phyloP scores from a whole-genome alignment of 331 rosid species.

The Saraca asoca region DNA sequence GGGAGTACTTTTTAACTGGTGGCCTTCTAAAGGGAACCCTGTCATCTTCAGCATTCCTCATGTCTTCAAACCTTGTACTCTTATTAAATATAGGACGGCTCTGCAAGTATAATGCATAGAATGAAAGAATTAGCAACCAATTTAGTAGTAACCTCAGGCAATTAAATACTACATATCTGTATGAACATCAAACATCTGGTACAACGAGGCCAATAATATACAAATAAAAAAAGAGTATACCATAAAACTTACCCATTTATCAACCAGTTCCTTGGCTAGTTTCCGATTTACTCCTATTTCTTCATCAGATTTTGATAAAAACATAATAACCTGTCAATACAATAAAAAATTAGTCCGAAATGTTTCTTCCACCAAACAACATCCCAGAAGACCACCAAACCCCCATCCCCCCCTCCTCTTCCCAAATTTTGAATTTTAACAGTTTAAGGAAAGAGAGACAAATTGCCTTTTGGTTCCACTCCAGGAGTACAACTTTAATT shows the following conservation, averaged over 20 bases:
- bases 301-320: conserved; percentile 90
- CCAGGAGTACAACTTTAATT: too few species aligned
- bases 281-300: conserved; percentile 82
- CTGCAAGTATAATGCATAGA: conserved; percentile 47
- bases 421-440: too few species aligned
- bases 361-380: conserved; percentile 10
- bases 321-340: conserved; percentile 79
- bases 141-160: neutral
- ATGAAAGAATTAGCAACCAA: neutral
- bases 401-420: too few species aligned
- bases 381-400: too few species aligned
- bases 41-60: conserved; percentile 77
- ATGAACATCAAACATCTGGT: neutral
- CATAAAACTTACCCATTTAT: conserved; percentile 77
- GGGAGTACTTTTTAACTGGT: conserved; percentile 53
- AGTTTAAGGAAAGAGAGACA: too few species aligned
- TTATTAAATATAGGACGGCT: conserved; percentile 94
- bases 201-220: conserved; percentile 7
- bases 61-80: conserved; percentile 96
- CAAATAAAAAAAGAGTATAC: neutral
- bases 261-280: conserved; percentile 91
- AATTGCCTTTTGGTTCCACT: too few species aligned
- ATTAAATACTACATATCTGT: neutral
- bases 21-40: conserved; percentile 80
- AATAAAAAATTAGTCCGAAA: conserved; percentile 1